These are phyloP conservation scores for Lachancea sp. DNA, from an alignment of 805 yeast genomes.

Conservation along the genomic window DNA sequence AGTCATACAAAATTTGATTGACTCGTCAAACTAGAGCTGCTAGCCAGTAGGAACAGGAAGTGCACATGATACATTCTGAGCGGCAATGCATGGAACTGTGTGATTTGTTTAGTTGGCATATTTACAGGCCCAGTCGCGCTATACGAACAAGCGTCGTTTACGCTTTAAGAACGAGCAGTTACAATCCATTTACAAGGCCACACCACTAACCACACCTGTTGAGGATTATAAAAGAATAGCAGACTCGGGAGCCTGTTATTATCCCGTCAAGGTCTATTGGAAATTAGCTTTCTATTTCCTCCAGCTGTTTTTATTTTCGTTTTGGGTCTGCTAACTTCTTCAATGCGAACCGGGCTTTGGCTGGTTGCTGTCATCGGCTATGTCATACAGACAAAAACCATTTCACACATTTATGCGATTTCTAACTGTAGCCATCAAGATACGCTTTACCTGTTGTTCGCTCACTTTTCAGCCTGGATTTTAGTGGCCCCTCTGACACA, in stretches of 20 bases:
- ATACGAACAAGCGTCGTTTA: background rate
- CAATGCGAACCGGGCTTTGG: conserved; percentile 16
- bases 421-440: background rate
- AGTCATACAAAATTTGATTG: conserved; percentile 28
- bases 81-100: no score
- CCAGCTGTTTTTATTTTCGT: background rate
- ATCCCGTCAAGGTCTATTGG: no score
- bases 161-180: background rate
- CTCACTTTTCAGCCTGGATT: conserved; percentile 8
- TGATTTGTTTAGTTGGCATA: no score
- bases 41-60: no score
- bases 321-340: background rate
- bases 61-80: no score
- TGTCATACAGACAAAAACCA: conserved; percentile 26
- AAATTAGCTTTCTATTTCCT: background rate
- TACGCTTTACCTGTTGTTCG: conserved; percentile 4
- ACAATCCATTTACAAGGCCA: no score
- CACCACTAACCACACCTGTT: no score
- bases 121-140: no score
- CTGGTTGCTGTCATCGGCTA: conserved; percentile 23
- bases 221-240: background rate
- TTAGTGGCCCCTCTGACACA: conserved; percentile 5
- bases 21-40: no score
- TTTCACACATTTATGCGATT: conserved; percentile 19
- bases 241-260: no score